Base-by-base conservation (phyloP, 2,329 filamentous ascomycete genomes). In the Penicillium sp. region DNA sequence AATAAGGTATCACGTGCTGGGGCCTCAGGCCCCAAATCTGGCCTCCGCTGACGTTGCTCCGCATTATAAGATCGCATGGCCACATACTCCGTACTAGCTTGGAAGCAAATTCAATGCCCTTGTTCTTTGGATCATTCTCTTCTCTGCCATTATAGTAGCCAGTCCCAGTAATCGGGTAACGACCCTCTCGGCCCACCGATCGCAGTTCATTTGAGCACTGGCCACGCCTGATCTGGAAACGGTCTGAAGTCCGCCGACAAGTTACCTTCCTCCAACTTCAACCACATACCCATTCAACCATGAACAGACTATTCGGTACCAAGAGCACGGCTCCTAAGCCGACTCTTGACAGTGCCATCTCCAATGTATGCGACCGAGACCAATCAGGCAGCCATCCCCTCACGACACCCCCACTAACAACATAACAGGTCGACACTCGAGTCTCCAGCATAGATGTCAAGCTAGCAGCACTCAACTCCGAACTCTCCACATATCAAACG, bases 281-380 rank as follows among this genome's bases (percentile, higher is more conserved):
- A 40, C 45, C 32, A 48, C 48, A 48, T 46, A 46, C 22, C 38
- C 32, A 41, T 50, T 18, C 53, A 38, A 22, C 57, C 59, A 97
- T 99, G 94, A 97, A 99, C 75, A 90, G 94, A 67, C 83, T 99
- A 65, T 99, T 99, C 74, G 94, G 94, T 72, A 84, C 88, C 65
- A 94, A 92, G 78, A 88, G 84, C 76, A 87, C 89, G 61, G 87
- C 87, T 59, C 92, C 94, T 50, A 97, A 97, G 77, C 91, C 94
- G 13, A 93, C 89, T 47, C 89, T 97, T 63, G 85, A 84, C 77
- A 81, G 84, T 65, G 92, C 92, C 64, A 96, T 97, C 68, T 75
- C 81, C 73, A 94, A 90, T 81, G 88, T 94, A 75, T 58, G 75
- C n/a, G 16, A 27, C 39, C 24, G 39, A 36, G 46, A 46, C 46